A percentile compares a stretch with the other conserved stretches of the same genome.
These are phyloP conservation scores for Alternaria consortialis DNA, from an alignment of 2,329 filamentous ascomycete species.

Conservation along the genomic window DNA sequence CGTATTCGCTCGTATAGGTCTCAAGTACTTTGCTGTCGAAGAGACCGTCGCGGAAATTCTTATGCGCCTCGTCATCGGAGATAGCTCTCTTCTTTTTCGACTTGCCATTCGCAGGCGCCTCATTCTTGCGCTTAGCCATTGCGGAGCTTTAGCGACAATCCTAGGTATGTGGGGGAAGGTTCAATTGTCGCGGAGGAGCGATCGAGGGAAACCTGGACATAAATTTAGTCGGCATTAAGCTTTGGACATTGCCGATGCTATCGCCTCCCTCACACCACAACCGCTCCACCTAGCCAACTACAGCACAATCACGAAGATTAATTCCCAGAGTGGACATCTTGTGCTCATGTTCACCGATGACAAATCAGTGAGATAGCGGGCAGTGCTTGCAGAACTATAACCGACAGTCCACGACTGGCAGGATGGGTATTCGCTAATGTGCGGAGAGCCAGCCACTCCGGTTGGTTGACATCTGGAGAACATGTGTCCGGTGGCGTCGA, in stretches of 20 bases:
- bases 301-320: constrained; percentile 10
- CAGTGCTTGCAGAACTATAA: constrained; percentile 2
- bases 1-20: constrained; percentile 49
- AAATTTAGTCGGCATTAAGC: constrained; percentile 26
- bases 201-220: constrained; percentile 16
- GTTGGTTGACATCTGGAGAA: constrained; percentile 19
- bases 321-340: constrained; percentile 4
- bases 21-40: constrained; percentile 50
- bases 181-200: constrained; percentile 10
- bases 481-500: constrained; percentile 8
- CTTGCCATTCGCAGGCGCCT: constrained; percentile 48
- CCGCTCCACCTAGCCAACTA: constrained; percentile 18
- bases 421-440: constrained; percentile 7
- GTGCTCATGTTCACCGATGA: constrained; percentile 17
- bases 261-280: constrained; percentile 25
- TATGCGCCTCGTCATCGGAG: constrained; percentile 51
- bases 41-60: constrained; percentile 51
- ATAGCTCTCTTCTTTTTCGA: constrained; percentile 57
- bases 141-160: constrained; percentile 9
- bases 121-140: constrained; percentile 56
- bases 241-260: constrained; percentile 18
- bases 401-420: neutral
- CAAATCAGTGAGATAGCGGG: neutral
- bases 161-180: constrained; percentile 31
- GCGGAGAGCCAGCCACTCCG: constrained; percentile 27